Percentiles rank a stretch among this genome's conserved stretches.
These are phyloP conservation scores for Calcarisporium arbuscula DNA, from an alignment of 2,329 filamentous ascomycete species.

Conservation along the genomic window DNA sequence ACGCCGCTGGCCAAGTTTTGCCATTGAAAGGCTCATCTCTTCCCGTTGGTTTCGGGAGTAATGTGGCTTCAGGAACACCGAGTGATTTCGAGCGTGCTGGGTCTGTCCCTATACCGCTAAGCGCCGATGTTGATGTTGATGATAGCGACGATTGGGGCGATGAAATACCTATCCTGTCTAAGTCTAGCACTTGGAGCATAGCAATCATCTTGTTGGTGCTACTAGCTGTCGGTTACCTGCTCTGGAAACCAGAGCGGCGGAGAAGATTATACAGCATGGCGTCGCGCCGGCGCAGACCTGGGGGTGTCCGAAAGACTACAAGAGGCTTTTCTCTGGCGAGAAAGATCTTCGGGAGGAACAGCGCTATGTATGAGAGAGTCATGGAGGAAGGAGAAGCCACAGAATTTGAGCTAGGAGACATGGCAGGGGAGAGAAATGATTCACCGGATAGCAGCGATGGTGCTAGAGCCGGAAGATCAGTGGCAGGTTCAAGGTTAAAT, in stretches of 20 bases:
- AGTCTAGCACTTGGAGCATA: constrained; percentile 66
- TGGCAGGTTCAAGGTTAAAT: constrained; percentile 62
- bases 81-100: constrained; percentile 80
- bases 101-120: constrained; percentile 35
- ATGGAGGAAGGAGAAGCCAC: constrained; percentile 70
- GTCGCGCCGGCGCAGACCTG: constrained; percentile 20
- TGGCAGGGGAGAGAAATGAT: constrained; percentile 58
- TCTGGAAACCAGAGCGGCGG: constrained; percentile 74
- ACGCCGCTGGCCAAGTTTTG: constrained; percentile 83
- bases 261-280: constrained; percentile 21
- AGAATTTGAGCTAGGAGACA: constrained; percentile 71
- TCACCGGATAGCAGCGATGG: constrained; percentile 56
- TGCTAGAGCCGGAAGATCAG: constrained; percentile 51
- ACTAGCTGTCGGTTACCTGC: constrained; percentile 60
- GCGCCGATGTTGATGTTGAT: constrained; percentile 35
- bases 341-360: constrained; percentile 59
- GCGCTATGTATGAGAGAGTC: constrained; percentile 70
- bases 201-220: constrained; percentile 73
- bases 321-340: constrained; percentile 48
- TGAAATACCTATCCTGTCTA: constrained; percentile 62
- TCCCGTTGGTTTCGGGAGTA: constrained; percentile 90
- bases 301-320: constrained; percentile 28
- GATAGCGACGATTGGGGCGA: constrained; percentile 52
- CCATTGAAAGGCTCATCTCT: constrained; percentile 45
- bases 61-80: constrained; percentile 58